phyloP scores from a whole-genome alignment of 2,329 filamentous ascomycete species.

The Trichophyton simii region DNA sequence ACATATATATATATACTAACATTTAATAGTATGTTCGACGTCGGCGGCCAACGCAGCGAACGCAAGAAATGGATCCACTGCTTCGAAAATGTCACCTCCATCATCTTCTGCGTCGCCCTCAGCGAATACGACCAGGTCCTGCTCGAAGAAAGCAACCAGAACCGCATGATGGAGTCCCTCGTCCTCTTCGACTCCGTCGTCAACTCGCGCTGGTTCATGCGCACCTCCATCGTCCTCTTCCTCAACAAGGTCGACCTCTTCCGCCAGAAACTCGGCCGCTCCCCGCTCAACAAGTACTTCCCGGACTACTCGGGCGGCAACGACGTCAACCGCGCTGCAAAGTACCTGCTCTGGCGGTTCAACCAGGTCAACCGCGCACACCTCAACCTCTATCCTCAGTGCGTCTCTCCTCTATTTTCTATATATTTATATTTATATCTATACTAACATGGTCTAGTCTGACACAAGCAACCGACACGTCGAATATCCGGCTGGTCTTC shows the following conservation, averaged over 20 bases:
- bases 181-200: constrained; percentile 96
- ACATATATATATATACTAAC: constrained; percentile 12
- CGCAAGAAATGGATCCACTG: constrained; percentile 99
- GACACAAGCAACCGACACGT: constrained; percentile 97
- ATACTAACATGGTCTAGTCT: constrained; percentile 44
- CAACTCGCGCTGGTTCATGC: constrained; percentile 98
- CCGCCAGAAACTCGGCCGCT: constrained; percentile 81
- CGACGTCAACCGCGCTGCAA: constrained; percentile 94
- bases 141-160: constrained; percentile 96
- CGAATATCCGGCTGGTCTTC: constrained; percentile 94
- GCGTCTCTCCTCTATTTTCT: constrained; percentile 32
- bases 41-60: constrained; percentile 91
- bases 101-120: constrained; percentile 96
- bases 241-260: constrained; percentile 98
- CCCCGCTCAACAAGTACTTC: constrained; percentile 87
- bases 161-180: constrained; percentile 98
- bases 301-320: constrained; percentile 96
- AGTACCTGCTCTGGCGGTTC: constrained; percentile 95
- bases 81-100: constrained; percentile 98
- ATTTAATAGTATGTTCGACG: constrained; percentile 81
- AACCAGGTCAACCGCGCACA: constrained; percentile 97
- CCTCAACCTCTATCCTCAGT: constrained; percentile 96
- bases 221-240: constrained; percentile 96
- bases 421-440: not conserved
- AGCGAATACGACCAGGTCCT: constrained; percentile 98